These are phyloP conservation scores for Candida stauntonica DNA, from an alignment of 805 yeast species.

Conservation along the genomic window DNA sequence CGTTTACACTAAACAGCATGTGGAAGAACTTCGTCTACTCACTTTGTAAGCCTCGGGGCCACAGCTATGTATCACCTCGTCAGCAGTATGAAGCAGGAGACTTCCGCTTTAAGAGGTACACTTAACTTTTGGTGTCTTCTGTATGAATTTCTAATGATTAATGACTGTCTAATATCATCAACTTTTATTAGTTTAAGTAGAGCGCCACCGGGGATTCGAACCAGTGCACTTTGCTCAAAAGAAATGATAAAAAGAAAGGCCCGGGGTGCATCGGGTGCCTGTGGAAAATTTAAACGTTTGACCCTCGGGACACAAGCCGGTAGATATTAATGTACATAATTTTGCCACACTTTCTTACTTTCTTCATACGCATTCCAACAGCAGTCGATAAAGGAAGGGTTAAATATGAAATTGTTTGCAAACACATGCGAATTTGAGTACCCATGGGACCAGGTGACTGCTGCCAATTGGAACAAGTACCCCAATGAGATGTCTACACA, in stretches of 20 bases:
- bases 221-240: no score
- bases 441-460: conserved; percentile 91
- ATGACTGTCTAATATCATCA: no score
- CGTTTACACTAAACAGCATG: conserved; percentile 33
- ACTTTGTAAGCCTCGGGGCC: conserved; percentile 37
- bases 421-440: conserved; percentile 68
- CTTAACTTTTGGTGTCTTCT: not conserved
- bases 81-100: conserved; percentile 34
- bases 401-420: conserved; percentile 86
- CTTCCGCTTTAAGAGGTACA: conserved; percentile 32
- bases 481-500: conserved; percentile 94
- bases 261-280: no score
- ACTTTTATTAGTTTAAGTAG: no score
- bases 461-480: conserved; percentile 95
- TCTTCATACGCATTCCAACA: not conserved
- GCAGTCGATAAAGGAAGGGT: conserved; percentile 1
- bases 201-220: no score
- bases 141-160: no score
- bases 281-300: no score
- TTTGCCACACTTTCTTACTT: no score
- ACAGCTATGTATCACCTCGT: conserved; percentile 30
- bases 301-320: no score
- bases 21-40: conserved; percentile 31
- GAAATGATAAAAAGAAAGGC: no score
- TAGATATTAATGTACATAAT: no score